Evolutionary conservation across 2,329 filamentous ascomycete species (phyloP), one percentile per base, ranked within the genome.

Genomic region (Sclerotinia glacialis): DNA sequence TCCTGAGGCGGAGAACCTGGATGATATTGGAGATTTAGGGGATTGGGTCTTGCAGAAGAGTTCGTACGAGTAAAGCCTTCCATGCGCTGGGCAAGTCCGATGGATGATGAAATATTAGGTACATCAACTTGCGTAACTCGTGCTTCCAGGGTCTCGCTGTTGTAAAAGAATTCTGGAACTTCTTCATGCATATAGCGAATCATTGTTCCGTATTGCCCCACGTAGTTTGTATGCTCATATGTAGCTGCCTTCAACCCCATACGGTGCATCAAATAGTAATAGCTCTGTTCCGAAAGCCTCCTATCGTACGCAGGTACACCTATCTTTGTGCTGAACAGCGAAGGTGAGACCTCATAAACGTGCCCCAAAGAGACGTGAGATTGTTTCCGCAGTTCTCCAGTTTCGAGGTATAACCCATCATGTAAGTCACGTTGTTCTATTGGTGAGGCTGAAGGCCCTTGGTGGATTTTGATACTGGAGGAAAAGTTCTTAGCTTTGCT

Each of bases 41-140:
- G 42, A 6, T 1, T n/a, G 2, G 21, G 16, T 5, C 2, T 26
- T 5, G 6, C 0, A 5, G n/a, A 5, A 16, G 6, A 18, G 3
- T 9, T n/a, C n/a, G n/a, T n/a, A n/a, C n/a, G 31, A 16, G 52
- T 7, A 40, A 26, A 7, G 9, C 2, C 9, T 12, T 6, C 5
- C 34, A 40, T 40, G 3, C n/a, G 3, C 5, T 14, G 12, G n/a
- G n/a, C 2, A 21, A 14, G n/a, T 37, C 5, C 6, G 12, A 23
- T 56, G 7, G 14, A 11, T 1, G n/a, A 42, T 40, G 12, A 1
- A 9, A 26, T 7, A 2, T 3, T 23, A 42, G 54, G 26, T 3
- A 23, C 26, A 21, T 21, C 37, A 21, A 1, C 2, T 8, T 42
- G n/a, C 5, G 2, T 5, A 58, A 31, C 1, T n/a, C 2, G 23